phyloP scores from a whole-genome alignment of 768 basidiomycete genomes.

The Boletus sp. region DNA sequence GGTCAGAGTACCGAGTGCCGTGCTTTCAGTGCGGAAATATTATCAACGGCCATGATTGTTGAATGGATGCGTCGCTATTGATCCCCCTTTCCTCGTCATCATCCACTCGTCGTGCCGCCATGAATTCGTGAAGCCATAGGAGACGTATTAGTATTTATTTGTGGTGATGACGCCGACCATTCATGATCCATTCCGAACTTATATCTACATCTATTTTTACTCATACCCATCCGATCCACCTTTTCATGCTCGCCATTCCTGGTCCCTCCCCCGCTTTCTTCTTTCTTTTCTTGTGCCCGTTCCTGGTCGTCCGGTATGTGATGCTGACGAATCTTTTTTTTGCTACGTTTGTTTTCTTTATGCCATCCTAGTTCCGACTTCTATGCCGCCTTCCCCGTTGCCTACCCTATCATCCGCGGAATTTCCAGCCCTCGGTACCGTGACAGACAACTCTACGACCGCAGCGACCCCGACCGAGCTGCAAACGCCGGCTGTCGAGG shows the following conservation, averaged over 20 bases:
- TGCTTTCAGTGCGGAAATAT: constrained; percentile 88
- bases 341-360: constrained; percentile 20
- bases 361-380: constrained; percentile 34
- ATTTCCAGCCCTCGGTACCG: constrained; percentile 62
- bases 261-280: constrained; percentile 42
- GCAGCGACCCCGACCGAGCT: constrained; percentile 22
- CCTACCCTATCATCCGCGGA: constrained; percentile 63
- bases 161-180: constrained; percentile 23
- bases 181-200: constrained; percentile 12
- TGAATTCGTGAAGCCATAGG: constrained; percentile 29
- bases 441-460: constrained; percentile 10
- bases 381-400: constrained; percentile 40
- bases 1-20: constrained; percentile 86
- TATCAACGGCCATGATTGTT: constrained; percentile 64
- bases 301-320: constrained; percentile 41
- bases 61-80: constrained; percentile 34
- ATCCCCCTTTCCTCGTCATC: constrained; percentile 25
- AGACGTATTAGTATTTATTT: constrained; percentile 17
- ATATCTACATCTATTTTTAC: constrained; percentile 8
- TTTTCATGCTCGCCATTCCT: constrained; percentile 15
- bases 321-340: constrained; percentile 42
- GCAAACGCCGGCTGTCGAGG: constrained; percentile 12
- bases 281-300: constrained; percentile 38
- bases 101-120: constrained; percentile 24
- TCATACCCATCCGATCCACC: constrained; percentile 2